Percentiles rank a stretch among this genome's conserved stretches.
Conservation (phyloP, 163 green algal species). For the Coccomyxa subellipsoidea region DNA sequence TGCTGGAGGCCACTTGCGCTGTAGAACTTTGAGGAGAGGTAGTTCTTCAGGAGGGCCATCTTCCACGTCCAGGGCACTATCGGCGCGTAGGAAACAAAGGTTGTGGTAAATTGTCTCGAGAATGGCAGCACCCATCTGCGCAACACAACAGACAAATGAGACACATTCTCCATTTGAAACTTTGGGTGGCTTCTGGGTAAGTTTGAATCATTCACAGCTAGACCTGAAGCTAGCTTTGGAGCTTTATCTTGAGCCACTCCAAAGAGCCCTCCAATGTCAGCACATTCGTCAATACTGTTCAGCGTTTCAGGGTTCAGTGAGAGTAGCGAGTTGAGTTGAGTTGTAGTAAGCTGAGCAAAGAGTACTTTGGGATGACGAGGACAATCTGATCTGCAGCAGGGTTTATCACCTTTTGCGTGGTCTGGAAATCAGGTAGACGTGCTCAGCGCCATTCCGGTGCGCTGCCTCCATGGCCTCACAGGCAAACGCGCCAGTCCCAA, state of each 20-base stretch:
- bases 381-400: too few species aligned
- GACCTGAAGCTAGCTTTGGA: too few species aligned
- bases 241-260: too few species aligned
- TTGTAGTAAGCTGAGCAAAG: too few species aligned
- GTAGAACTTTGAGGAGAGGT: not conserved
- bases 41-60: not conserved
- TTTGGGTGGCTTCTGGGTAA: too few species aligned
- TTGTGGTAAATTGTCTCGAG: not conserved
- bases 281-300: too few species aligned
- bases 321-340: too few species aligned
- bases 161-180: not conserved
- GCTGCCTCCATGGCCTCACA: conserved; percentile 2
- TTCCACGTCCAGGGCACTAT: not conserved
- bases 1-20: not conserved
- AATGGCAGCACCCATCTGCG: conserved; percentile 7
- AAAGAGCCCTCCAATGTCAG: too few species aligned
- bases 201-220: too few species aligned
- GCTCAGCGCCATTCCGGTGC: not conserved
- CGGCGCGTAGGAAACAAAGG: not conserved
- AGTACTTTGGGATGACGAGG: too few species aligned
- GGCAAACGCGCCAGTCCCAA: not conserved
- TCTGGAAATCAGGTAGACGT: not conserved
- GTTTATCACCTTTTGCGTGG: not conserved
- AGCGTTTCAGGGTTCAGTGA: too few species aligned
- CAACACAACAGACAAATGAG: not conserved